These are phyloP conservation scores for Aspergillus sp. DNA, from an alignment of 2,329 filamentous ascomycete species.

Conservation along the genomic window DNA sequence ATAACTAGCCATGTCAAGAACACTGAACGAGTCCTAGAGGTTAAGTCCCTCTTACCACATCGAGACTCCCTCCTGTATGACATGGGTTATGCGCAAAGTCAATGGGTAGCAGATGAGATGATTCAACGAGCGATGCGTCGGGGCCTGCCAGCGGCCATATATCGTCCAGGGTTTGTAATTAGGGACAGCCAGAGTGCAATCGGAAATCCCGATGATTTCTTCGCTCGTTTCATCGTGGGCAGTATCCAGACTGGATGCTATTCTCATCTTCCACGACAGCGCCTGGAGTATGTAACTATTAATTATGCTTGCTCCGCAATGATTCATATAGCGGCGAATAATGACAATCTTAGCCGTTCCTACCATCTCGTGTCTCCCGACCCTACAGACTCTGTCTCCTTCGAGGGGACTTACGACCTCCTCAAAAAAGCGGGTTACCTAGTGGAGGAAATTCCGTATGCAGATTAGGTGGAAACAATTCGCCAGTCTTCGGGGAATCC, in stretches of 20 bases:
- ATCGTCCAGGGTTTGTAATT: constrained; percentile 75
- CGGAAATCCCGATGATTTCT: constrained; percentile 73
- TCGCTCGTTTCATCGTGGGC: constrained; percentile 77
- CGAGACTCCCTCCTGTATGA: constrained; percentile 43
- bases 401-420: neutral
- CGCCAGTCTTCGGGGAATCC: neutral
- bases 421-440: constrained; percentile 1
- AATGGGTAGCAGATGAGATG: constrained; percentile 70
- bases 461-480: neutral
- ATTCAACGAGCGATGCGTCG: constrained; percentile 67
- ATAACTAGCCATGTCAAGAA: constrained; percentile 7
- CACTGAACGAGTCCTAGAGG: constrained; percentile 5
- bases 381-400: neutral
- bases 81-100: constrained; percentile 80
- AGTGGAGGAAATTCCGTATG: neutral
- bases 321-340: neutral
- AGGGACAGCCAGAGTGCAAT: constrained; percentile 63
- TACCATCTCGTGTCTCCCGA: neutral
- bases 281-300: neutral
- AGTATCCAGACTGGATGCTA: constrained; percentile 64
- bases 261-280: neutral
- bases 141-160: constrained; percentile 66
- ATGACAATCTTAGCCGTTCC: neutral
- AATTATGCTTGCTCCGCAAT: neutral
- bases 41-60: constrained; percentile 10